Base-by-base conservation (phyloP, 1,284 basidiomycete species). In the Cutaneotrichosporon cavernicola region DNA sequence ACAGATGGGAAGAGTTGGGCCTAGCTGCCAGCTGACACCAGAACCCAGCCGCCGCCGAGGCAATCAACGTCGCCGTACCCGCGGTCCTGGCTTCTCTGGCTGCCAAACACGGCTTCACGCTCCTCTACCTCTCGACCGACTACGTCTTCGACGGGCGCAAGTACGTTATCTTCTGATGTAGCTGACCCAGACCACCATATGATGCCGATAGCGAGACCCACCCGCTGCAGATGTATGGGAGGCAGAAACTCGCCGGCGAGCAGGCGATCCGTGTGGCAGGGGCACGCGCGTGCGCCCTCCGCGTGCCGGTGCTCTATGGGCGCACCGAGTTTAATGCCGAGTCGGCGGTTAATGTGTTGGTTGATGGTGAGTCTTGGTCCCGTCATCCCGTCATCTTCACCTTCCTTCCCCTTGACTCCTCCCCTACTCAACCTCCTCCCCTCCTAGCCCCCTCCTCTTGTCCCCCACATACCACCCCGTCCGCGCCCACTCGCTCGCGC, bases 71-170 rank as follows among this genome's bases (percentile, higher is more conserved):
- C 32, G 78, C 74, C 10, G 81, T 81, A 0, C 82, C 83, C 0
- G 74, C 73, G 16, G 72, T 73, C 62, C 73, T 84, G 30, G 81
- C 79, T 10, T 60, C 63, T 18, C 66, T 81, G 6, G 69, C 78
- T 0, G 64, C 60, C 30, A 62, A 72, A 60, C 59, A 73, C 55
- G 72, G 69, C 38, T 80, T 81, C 70, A 68, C 68, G n/a, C 67
- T 84, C 36, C 72, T 84, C 62, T 82, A 83, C 75, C 82, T 84
- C 60, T 83, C 82, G 2, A 82, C 81, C 13, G 81, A 82, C 65
- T 82, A 81, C 65, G 78, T 79, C 36, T 80, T 80, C 69, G 72
- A 79, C 56, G 78, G 79, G 13, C 65, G 69, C 21, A 72, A 73
- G 77, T 79, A 60, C 60, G 76, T 69, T 0, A 1, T 6, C 26